Evolutionary conservation across 768 basidiomycete genomes (phyloP).

Genomic region (Asterophora lycoperdoides): DNA sequence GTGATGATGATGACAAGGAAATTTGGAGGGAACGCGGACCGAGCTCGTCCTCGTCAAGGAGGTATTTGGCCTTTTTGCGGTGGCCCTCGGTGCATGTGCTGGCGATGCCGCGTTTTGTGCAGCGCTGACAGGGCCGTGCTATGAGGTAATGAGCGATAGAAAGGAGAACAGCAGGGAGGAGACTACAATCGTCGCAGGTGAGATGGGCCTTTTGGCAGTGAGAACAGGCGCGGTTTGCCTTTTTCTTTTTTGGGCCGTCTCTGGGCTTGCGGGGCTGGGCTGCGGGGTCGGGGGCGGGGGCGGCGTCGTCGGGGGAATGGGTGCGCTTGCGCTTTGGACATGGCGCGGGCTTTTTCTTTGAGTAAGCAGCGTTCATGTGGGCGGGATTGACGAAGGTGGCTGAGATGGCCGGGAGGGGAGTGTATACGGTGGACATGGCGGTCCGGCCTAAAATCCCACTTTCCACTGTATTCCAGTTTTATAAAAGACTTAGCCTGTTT

Average conservation of each 20-base stretch:
- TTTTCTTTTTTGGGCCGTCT: conserved; percentile 89
- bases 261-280: conserved; percentile 50
- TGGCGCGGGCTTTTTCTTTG: conserved; percentile 36
- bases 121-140: conserved; percentile 97
- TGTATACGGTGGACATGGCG: conserved; percentile 35
- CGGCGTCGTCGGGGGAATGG: conserved; percentile 54
- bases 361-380: conserved; percentile 42
- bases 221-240: conserved; percentile 89
- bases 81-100: conserved; percentile 89
- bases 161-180: conserved; percentile 13
- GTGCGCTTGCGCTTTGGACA: conserved; percentile 59
- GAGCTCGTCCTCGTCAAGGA: conserved; percentile 90
- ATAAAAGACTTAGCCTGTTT: too few species aligned
- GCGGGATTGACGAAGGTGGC: conserved; percentile 38
- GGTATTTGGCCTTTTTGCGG: conserved; percentile 97
- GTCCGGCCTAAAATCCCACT: conserved; percentile 16
- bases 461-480: too few species aligned
- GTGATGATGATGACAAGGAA: conserved; percentile 24
- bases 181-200: conserved; percentile 96
- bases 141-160: conserved; percentile 15
- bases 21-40: conserved; percentile 45
- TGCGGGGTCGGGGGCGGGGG: conserved; percentile 43
- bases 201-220: conserved; percentile 97
- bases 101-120: conserved; percentile 89
- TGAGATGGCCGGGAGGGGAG: conserved; percentile 31